Evolutionary conservation across 2,329 filamentous ascomycete genomes (phyloP), one percentile per base, ranked within the genome.

Genomic region (Fusarium chuoi): DNA sequence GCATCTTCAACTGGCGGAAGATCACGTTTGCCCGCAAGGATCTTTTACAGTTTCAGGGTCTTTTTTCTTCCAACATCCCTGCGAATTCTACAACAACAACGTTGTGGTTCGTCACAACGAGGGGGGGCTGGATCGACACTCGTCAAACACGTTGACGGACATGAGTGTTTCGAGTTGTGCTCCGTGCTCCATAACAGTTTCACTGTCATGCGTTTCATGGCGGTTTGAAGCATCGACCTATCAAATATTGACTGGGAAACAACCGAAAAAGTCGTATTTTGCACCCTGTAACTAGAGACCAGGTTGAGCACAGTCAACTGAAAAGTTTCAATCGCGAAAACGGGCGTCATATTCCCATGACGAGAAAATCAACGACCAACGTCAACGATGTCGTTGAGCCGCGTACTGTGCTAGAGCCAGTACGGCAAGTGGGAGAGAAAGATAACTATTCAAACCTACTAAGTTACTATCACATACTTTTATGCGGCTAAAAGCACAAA

Each of bases 181-280:
- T 42, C 67, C 62, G 51, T 74, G 67, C 71, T 68, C 67, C 62
- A 52, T 52, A 39, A 58, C 45, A 45, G 67, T 70, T 71, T 75
- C 75, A 75, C 38, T 44, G 65, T 68, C 51, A 49, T 51, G 49
- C 68, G 75, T 77, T 77, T 77, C 68, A 77, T 71, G 67, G 48
- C 52, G 33, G 64, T 59, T 63, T 71, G 71, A 68, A 67, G 58
- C 67, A 70, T 57, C 51, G 56, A 46, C 62, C 58, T 56, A 22
- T 46, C 13, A n/a, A 38, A 51, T 38, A 74, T 74, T 62, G 70
- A 70, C 70, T 71, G 60, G 70, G 70, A 74, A 75, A 74, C 68
- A 57, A 65, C 30, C 52, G 24, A 22, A 46, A 36, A 42, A 60
- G 28, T 26, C 20, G 38, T 63, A n/a, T 24, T 28, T 35, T 36